Percentiles rank a stretch among this genome's conserved stretches.
Evolutionary conservation across 495 filamentous ascomycete species (phyloP).

Genomic region (Rhypophila decipiens): DNA sequence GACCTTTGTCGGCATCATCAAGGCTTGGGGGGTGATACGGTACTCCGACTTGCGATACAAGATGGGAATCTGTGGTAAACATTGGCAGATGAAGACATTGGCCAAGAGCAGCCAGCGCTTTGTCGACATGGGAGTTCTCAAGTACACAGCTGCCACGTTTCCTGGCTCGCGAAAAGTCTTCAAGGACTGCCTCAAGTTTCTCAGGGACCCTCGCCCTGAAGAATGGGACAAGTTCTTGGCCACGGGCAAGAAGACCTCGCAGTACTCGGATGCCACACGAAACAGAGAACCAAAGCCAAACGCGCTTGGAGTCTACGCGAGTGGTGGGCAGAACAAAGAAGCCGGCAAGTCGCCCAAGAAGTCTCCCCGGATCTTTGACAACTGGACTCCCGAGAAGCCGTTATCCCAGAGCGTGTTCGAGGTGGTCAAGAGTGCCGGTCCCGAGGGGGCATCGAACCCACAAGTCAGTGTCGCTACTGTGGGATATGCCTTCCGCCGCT

Average conservation of each 20-base stretch:
- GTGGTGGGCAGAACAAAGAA: conserved; percentile 8
- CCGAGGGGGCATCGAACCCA: conserved; percentile 35
- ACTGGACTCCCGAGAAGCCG: conserved; percentile 40
- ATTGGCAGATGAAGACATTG: conserved; percentile 60
- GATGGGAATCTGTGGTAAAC: conserved; percentile 50
- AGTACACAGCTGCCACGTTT: conserved; percentile 58
- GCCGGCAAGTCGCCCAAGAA: conserved; percentile 12
- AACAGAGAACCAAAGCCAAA: conserved; percentile 25
- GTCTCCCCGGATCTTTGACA: conserved; percentile 21
- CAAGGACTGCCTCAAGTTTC: conserved; percentile 62
- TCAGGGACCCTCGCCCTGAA: conserved; percentile 62
- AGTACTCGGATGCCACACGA: conserved; percentile 24
- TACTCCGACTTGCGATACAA: conserved; percentile 57
- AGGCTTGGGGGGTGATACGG: conserved; percentile 41
- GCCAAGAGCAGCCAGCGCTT: conserved; percentile 63
- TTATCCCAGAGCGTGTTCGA: conserved; percentile 37
- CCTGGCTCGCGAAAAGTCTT: conserved; percentile 37
- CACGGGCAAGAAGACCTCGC: conserved; percentile 30
- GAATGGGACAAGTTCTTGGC: conserved; percentile 55
- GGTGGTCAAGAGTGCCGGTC: conserved; percentile 34
- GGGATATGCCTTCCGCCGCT: conserved; percentile 37
- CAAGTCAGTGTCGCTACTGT: conserved; percentile 36
- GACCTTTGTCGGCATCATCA: conserved; percentile 41
- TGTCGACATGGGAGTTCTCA: conserved; percentile 61
- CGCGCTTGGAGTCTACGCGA: conserved; percentile 20